phyloP scores from a whole-genome alignment of 352 stramenopile species.

The Phytophthora pini region DNA sequence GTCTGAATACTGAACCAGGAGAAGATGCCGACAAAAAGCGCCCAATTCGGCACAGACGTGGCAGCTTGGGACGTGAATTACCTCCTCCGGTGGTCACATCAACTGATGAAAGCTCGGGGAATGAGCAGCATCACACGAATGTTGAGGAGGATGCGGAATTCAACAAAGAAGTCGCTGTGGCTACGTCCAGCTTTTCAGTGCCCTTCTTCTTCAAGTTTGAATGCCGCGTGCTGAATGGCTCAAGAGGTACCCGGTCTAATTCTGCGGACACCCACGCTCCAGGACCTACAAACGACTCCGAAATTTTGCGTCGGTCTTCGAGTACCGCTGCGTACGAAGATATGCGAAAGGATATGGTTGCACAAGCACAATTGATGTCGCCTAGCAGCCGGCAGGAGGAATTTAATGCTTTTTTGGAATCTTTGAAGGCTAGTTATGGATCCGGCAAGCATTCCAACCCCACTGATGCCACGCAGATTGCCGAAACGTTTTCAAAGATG shows the following conservation, averaged over 20 bases:
- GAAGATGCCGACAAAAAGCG: slow-evolving; percentile 18
- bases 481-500: slow-evolving; percentile 57
- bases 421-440: slow-evolving; percentile 32
- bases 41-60: slow-evolving; percentile 17
- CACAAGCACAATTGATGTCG: slow-evolving; percentile 28
- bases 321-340: slow-evolving; percentile 66
- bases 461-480: slow-evolving; percentile 51
- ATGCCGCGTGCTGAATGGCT: slow-evolving; percentile 60
- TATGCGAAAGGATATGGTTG: slow-evolving; percentile 38
- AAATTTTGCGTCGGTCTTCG: slow-evolving; percentile 43
- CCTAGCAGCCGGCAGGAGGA: slow-evolving; percentile 38
- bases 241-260: slow-evolving; percentile 34
- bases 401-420: slow-evolving; percentile 50
- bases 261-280: slow-evolving; percentile 20
- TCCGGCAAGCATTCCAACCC: slow-evolving; percentile 15
- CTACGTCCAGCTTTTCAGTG: slow-evolving; percentile 82
- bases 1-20: slow-evolving; percentile 3
- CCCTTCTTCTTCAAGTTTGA: slow-evolving; percentile 90
- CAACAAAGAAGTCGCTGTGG: slow-evolving; percentile 85
- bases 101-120: slow-evolving; percentile 24
- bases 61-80: slow-evolving; percentile 30
- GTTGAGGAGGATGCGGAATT: slow-evolving; percentile 81
- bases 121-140: slow-evolving; percentile 44
- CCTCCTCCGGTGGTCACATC: slow-evolving; percentile 39
- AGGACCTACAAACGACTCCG: slow-evolving; percentile 15